These are phyloP conservation scores for Penicillium silybi DNA, from an alignment of 495 filamentous ascomycete genomes.

Conservation along the genomic window DNA sequence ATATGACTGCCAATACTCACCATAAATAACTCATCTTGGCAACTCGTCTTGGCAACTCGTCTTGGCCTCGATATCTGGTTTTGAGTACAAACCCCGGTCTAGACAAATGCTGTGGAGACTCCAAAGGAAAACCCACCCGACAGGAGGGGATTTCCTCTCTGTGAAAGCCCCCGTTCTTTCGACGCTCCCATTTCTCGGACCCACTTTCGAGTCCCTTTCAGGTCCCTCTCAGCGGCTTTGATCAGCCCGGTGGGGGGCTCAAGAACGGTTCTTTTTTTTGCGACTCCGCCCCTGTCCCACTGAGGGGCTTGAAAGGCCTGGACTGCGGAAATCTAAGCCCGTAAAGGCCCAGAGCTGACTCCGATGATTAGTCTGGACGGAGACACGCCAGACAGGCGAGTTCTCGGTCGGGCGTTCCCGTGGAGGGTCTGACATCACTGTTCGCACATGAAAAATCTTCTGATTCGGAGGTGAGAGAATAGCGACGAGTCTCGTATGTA, in stretches of 20 bases:
- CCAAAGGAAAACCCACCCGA: not conserved
- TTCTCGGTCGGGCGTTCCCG: too few species aligned
- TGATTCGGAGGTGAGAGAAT: too few species aligned
- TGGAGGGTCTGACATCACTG: too few species aligned
- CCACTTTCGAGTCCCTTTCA: not conserved
- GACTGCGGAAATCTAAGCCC: not conserved
- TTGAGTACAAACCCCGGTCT: not conserved
- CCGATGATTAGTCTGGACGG: too few species aligned
- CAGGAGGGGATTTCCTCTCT: not conserved
- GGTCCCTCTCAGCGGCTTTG: not conserved
- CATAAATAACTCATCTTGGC: constrained; percentile 26
- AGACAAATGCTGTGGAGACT: not conserved
- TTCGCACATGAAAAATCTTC: too few species aligned
- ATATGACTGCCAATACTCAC: constrained; percentile 13
- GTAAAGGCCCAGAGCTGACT: not conserved
- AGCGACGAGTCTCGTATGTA: too few species aligned
- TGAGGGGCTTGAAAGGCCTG: not conserved
- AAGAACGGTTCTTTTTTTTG: not conserved
- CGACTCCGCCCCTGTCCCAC: not conserved
- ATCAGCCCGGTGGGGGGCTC: not conserved
- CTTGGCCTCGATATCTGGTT: not conserved
- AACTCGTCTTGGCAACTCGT: not conserved
- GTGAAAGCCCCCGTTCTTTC: not conserved
- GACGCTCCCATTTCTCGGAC: not conserved
- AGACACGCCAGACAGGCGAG: too few species aligned